Evolutionary conservation across 2,329 filamentous ascomycete genomes (phyloP).

Genomic region (Fusarium armeniacum): DNA sequence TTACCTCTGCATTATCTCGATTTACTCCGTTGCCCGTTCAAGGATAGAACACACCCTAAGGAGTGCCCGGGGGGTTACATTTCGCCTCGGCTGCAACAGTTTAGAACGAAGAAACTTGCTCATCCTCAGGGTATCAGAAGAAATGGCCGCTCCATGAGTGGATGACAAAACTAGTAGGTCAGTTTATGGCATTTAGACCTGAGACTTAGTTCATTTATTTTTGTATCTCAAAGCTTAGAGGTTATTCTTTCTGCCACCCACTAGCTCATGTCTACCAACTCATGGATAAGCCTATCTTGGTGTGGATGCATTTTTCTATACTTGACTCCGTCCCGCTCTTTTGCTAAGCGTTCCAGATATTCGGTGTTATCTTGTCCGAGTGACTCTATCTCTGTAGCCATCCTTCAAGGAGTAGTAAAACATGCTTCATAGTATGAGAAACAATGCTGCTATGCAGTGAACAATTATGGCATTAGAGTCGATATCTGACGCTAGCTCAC

Average conservation of each 20-base stretch:
- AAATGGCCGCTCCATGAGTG: too few relatives aligned
- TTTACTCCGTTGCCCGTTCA: not conserved
- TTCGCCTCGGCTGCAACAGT: not conserved
- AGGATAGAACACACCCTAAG: not conserved
- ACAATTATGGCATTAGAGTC: not conserved
- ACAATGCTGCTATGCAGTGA: not conserved
- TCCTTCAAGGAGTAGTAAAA: not conserved
- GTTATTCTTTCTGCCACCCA: too few relatives aligned
- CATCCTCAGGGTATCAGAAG: too few relatives aligned
- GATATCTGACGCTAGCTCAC: accelerated
- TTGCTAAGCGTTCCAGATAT: too few relatives aligned
- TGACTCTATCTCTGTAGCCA: not conserved
- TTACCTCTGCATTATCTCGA: not conserved
- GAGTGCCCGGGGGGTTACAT: not conserved
- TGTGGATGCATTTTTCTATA: not conserved
- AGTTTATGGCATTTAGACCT: too few relatives aligned
- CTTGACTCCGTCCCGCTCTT: too few relatives aligned
- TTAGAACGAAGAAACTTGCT: not conserved
- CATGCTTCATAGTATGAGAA: not conserved
- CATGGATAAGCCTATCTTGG: not conserved
- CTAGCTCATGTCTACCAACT: not conserved
- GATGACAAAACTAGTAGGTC: too few relatives aligned
- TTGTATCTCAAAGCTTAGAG: too few relatives aligned
- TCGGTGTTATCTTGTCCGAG: too few relatives aligned
- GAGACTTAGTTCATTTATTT: too few relatives aligned